Percentiles rank a stretch among this genome's conserved stretches.
phyloP scores from a whole-genome alignment of 2,329 filamentous ascomycete species.

The Clonostachys chloroleuca region DNA sequence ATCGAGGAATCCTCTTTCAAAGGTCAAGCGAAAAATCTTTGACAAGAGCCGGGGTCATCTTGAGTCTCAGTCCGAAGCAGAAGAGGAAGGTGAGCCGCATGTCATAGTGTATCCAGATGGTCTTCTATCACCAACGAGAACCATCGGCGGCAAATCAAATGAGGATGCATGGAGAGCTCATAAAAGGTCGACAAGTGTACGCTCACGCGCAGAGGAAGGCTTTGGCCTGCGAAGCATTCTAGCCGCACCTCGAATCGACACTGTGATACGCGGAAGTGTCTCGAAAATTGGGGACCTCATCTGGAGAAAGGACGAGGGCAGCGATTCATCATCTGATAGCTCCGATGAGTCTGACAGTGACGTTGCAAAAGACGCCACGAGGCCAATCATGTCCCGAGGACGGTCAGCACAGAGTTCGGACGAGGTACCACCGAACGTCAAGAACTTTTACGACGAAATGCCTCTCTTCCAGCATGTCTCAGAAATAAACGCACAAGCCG shows the following conservation, averaged over 20 bases:
- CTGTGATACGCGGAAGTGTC: constrained; percentile 58
- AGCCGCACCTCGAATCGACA: constrained; percentile 72
- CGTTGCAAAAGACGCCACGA: constrained; percentile 27
- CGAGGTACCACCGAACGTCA: constrained; percentile 23
- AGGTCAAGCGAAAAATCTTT: constrained; percentile 50
- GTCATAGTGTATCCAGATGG: too few relatives aligned
- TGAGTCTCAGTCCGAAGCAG: constrained; percentile 21
- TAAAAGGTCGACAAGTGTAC: constrained; percentile 44
- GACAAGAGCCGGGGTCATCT: constrained; percentile 44
- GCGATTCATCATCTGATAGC: constrained; percentile 15
- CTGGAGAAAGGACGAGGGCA: constrained; percentile 45
- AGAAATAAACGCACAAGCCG: constrained; percentile 8
- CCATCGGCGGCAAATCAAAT: constrained; percentile 19
- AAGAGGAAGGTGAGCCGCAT: constrained; percentile 12
- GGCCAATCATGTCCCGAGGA: constrained; percentile 25
- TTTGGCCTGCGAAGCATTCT: constrained; percentile 60
- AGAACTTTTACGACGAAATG: constrained; percentile 47
- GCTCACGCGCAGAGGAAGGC: constrained; percentile 26
- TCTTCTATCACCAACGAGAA: constrained; percentile 11
- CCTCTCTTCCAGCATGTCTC: constrained; percentile 38
- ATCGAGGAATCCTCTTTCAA: constrained; percentile 51
- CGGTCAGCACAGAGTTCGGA: constrained; percentile 22
- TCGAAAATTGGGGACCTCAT: constrained; percentile 53
- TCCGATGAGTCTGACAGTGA: constrained; percentile 40
- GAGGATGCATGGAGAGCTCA: constrained; percentile 44